Percentiles rank a stretch among this genome's conserved stretches.
Conservation (phyloP, 257 asterid species). For the Leonotis leonurus region DNA sequence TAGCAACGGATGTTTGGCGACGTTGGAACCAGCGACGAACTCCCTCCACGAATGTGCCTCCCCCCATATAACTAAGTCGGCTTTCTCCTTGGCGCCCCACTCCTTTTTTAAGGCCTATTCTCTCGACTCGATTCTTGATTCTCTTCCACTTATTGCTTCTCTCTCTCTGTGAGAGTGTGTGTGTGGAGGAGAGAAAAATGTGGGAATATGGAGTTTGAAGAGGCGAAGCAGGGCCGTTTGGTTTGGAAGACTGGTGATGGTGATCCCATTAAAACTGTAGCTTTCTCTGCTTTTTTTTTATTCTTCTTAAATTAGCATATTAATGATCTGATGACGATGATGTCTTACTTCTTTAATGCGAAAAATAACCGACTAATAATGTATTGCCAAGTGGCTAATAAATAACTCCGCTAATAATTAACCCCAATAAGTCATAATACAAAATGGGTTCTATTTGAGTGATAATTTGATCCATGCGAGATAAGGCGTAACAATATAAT, state of each 20-base stretch:
- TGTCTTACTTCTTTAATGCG: background rate
- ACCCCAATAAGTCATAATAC: too few species aligned
- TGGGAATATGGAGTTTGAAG: constrained; percentile 10
- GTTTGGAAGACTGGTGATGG: background rate
- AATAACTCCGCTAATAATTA: too few species aligned
- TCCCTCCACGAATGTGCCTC: constrained; percentile 84
- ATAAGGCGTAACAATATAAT: too few species aligned
- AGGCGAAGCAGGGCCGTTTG: constrained; percentile 3
- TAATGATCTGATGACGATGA: too few species aligned
- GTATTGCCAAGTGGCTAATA: background rate
- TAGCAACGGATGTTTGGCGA: constrained; percentile 27
- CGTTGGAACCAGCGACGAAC: constrained; percentile 81
- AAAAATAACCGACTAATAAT: background rate
- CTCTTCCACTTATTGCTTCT: constrained; percentile 30
- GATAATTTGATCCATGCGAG: too few species aligned
- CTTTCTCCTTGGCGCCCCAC: background rate
- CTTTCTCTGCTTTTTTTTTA: background rate
- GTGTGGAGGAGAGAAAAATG: constrained; percentile 18
- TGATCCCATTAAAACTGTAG: background rate
- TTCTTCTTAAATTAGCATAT: too few species aligned
- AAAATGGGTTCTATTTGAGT: too few species aligned
- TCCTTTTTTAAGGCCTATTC: constrained; percentile 15
- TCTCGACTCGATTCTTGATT: constrained; percentile 34
- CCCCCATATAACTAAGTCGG: constrained; percentile 63
- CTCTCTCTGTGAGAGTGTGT: background rate